Evolutionary conservation across 1,284 basidiomycete species (phyloP), one percentile per base, ranked within the genome.

Genomic region (Cutaneotrichosporon cutaneum): DNA sequence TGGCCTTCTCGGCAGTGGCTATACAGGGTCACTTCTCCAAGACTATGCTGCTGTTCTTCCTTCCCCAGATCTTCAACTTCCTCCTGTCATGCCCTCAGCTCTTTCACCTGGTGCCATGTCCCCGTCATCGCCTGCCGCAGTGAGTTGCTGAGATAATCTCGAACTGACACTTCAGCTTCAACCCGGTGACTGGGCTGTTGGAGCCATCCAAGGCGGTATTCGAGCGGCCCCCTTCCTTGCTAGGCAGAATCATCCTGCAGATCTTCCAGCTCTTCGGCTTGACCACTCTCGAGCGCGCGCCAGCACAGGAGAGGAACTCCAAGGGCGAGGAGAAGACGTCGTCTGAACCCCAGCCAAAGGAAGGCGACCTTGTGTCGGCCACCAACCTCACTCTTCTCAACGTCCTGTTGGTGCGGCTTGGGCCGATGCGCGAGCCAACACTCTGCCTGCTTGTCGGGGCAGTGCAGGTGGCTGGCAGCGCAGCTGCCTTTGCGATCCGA

Each of bases 61-160:
- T 97, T 35, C 96, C 96, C 5, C 96, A 99, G 76, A 90, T 97
- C 66, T 92, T 98, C 86, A 99, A 99, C 79, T 99, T 99, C 72
- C 56, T 97, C 47, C 83, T 98, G 42, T 96, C 93, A 24, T 92
- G 89, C 69, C 96, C 96, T 4, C 96, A 99, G 76, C 81, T 99
- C 2, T 98, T 98, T 73, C 90, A 91, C 1, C 78, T 99, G 10
- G 90, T 99, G 8, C 89, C 90, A 0, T 97, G 94, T 72, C 96
- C 96, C 2, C 82, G 96, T 48, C 96, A 99, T 80, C 85, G 96
- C 32, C 84, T 99, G 16, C 96, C 96, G 57, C 85, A 86, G 90
- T 92, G 74, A 66, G 83, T 78, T 27, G 26, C 5, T 8, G 51
- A 8, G 7, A 3, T 13, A 3, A 13, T n/a, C 6, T 8, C 5